These are phyloP conservation scores for Boletus holoroseus DNA, from an alignment of 1,284 basidiomycete species.

Conservation along the genomic window DNA sequence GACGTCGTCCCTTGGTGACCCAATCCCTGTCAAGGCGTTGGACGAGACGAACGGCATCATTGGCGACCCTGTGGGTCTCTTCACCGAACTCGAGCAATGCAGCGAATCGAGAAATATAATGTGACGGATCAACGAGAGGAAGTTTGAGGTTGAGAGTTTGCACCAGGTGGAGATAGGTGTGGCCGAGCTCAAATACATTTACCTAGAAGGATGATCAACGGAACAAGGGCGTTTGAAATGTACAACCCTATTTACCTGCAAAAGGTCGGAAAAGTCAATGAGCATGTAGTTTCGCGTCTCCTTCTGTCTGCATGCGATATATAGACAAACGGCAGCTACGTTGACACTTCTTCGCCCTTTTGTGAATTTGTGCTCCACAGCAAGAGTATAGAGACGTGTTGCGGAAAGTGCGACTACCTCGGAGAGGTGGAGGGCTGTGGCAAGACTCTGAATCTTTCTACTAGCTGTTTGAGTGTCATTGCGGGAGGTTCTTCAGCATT, in stretches of 20 bases:
- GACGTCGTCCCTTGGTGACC: conserved; percentile 93
- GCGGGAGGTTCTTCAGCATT: background rate
- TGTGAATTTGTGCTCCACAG: conserved; percentile 90
- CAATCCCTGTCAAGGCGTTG: conserved; percentile 95
- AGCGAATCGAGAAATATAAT: conserved; percentile 96
- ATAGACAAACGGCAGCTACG: conserved; percentile 92
- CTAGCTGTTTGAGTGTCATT: conserved; percentile 48
- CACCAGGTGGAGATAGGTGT: conserved; percentile 93
- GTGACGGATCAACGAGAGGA: conserved; percentile 91
- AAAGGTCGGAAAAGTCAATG: conserved; percentile 93
- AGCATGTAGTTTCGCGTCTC: conserved; percentile 94
- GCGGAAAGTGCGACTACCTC: conserved; percentile 79
- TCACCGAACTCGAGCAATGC: conserved; percentile 96
- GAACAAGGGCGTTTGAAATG: background rate
- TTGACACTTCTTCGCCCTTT: conserved; percentile 90
- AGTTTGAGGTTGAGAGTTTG: conserved; percentile 85
- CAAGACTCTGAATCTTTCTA: conserved; percentile 77
- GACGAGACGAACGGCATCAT: conserved; percentile 91
- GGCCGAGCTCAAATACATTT: conserved; percentile 96
- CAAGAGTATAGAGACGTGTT: conserved; percentile 86
- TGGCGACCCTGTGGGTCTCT: conserved; percentile 86
- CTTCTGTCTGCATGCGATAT: conserved; percentile 89
- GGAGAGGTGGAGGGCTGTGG: conserved; percentile 71
- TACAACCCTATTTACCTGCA: conserved; percentile 57
- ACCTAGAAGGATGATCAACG: conserved; percentile 49